Conservation (phyloP, 2,329 filamentous ascomycete genomes). For the Sarocladiaceae sp. region DNA sequence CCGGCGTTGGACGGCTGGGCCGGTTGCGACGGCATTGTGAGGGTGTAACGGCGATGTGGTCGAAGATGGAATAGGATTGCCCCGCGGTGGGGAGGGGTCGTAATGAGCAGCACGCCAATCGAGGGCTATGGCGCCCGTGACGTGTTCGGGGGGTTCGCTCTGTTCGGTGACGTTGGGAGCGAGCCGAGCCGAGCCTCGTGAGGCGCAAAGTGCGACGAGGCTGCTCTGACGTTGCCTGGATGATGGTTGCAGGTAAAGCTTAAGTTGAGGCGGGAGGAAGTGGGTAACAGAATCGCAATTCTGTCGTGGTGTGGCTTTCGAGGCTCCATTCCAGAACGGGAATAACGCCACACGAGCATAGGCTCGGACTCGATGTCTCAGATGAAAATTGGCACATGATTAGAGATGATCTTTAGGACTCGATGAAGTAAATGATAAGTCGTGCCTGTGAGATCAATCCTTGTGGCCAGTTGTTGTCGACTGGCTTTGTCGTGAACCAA, state of each 20-base stretch:
- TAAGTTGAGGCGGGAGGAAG: not conserved
- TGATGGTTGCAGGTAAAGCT: not conserved
- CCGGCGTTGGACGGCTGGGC: constrained; percentile 53
- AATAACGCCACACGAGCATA: no score
- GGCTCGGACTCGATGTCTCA: no score
- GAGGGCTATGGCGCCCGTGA: no score
- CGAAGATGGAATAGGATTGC: not conserved
- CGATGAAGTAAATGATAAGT: no score
- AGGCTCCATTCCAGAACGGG: no score
- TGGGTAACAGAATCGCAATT: not conserved
- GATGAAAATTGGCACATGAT: no score
- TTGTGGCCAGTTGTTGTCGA: no score
- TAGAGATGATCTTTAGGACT: no score
- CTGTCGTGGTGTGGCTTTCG: not conserved
- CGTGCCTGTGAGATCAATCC: no score
- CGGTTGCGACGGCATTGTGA: constrained; percentile 29
- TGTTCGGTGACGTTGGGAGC: not conserved
- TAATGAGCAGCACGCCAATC: not conserved
- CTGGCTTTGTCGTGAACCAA: no score
- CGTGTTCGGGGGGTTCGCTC: no score
- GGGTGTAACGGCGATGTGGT: not conserved
- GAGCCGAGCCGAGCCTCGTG: constrained; percentile 3
- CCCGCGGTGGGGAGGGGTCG: constrained; percentile 1
- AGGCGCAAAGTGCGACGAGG: constrained; percentile 7
- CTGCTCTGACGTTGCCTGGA: not conserved